Evolutionary conservation across 208 protist genomes (phyloP).

Genomic region (Porcisia deanei): DNA sequence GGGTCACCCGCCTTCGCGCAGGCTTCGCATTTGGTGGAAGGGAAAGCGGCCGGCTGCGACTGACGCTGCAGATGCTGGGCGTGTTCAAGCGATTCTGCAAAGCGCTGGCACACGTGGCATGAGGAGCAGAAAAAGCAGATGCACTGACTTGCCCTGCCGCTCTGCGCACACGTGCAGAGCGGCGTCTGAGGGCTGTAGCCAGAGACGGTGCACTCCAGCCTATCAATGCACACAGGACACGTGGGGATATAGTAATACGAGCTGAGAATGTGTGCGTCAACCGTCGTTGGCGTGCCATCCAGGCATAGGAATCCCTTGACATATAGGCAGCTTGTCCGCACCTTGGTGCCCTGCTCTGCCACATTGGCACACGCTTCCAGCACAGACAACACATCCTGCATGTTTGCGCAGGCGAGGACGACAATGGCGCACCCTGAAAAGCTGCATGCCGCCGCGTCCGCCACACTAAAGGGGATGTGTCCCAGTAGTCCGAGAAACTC

Average conservation of each 20-base stretch:
- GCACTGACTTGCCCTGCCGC: constrained; percentile 34
- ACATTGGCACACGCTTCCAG: constrained; percentile 44
- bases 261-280: constrained; percentile 10
- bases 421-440: constrained; percentile 50
- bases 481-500: constrained; percentile 30
- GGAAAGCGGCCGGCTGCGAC: constrained; percentile 3
- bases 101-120: constrained; percentile 63
- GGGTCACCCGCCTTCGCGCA: constrained; percentile 74
- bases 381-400: constrained; percentile 51
- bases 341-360: constrained; percentile 25
- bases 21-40: constrained; percentile 53
- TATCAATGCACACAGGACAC: constrained; percentile 76
- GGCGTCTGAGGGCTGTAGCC: constrained; percentile 43
- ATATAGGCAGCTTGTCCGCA: constrained; percentile 43
- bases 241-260: constrained; percentile 80
- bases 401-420: constrained; percentile 44
- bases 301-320: constrained; percentile 41
- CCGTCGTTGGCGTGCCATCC: constrained; percentile 9
- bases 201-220: constrained; percentile 71
- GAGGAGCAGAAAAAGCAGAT: constrained; percentile 52
- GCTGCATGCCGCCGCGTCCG: constrained; percentile 57
- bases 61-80: constrained; percentile 20
- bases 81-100: constrained; percentile 29
- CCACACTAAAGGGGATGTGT: constrained; percentile 27
- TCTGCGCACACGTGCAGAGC: constrained; percentile 43